Conservation (phyloP, 2,329 filamentous ascomycete genomes). For the Neonectria coccinea region DNA sequence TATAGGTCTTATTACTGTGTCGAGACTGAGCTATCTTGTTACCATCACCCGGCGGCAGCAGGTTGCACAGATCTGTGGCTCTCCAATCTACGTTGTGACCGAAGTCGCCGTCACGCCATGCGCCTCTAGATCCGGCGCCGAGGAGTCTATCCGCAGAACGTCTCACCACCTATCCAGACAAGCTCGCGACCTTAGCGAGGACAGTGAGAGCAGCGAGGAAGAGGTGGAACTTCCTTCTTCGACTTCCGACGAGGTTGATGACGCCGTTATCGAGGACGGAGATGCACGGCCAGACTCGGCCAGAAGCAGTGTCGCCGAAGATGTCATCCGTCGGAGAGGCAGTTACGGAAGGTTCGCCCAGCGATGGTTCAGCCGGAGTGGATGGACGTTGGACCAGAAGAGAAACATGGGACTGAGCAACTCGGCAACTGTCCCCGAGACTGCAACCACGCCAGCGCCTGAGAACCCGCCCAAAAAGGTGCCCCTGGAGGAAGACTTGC, state of each 20-base stretch:
- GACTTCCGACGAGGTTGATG: slow-evolving; percentile 60
- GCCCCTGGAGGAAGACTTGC: slow-evolving; percentile 56
- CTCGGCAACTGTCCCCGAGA: slow-evolving; percentile 42
- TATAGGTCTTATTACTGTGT: slow-evolving; percentile 84
- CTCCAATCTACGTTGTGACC: slow-evolving; percentile 86
- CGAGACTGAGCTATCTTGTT: slow-evolving; percentile 84
- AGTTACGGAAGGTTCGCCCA: slow-evolving; percentile 91
- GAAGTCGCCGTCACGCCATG: slow-evolving; percentile 93
- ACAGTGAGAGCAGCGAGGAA: slow-evolving; percentile 63
- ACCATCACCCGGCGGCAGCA: slow-evolving; percentile 88
- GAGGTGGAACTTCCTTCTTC: slow-evolving; percentile 51
- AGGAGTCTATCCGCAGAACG: slow-evolving; percentile 75
- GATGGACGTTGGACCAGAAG: slow-evolving; percentile 80
- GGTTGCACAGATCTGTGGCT: slow-evolving; percentile 86
- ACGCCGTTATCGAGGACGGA: slow-evolving; percentile 50
- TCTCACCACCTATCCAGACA: slow-evolving; percentile 55
- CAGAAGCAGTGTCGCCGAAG: slow-evolving; percentile 79
- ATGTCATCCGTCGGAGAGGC: slow-evolving; percentile 86
- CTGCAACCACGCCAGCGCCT: slow-evolving; percentile 23
- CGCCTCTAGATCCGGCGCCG: slow-evolving; percentile 79
- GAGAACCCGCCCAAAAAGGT: slow-evolving; percentile 41
- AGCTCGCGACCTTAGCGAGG: slow-evolving; percentile 54
- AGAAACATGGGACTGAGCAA: slow-evolving; percentile 76
- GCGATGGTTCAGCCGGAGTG: slow-evolving; percentile 89
- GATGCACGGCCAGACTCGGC: slow-evolving; percentile 50